Percentiles rank a stretch among this genome's conserved stretches.
These are phyloP conservation scores for Colletotrichum sp. DNA, from an alignment of 2,329 filamentous ascomycete species.

Conservation along the genomic window DNA sequence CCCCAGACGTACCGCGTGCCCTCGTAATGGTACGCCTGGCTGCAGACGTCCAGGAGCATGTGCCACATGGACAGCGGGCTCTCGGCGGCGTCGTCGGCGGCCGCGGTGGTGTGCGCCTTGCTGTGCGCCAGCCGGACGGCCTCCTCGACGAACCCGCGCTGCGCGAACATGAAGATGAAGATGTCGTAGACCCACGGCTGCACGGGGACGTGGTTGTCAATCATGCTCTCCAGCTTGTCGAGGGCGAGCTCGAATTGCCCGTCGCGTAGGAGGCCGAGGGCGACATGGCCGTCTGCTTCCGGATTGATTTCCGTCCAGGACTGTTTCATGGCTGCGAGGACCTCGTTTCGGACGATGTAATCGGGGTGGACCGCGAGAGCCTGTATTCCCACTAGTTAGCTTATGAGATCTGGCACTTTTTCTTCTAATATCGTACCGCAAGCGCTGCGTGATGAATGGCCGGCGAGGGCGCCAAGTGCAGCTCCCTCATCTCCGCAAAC, in stretches of 20 bases:
- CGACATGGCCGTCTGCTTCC: constrained; percentile 70
- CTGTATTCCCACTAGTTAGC: constrained; percentile 36
- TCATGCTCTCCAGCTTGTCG: constrained; percentile 71
- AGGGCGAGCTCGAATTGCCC: constrained; percentile 84
- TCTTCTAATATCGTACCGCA: constrained; percentile 49
- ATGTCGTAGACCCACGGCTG: constrained; percentile 81
- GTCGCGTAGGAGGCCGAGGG: constrained; percentile 79
- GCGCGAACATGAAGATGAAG: constrained; percentile 75
- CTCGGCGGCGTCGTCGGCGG: constrained; percentile 32
- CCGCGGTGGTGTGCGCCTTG: constrained; percentile 44
- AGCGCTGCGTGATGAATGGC: constrained; percentile 75
- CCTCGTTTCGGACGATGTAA: constrained; percentile 73
- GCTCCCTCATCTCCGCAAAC: constrained; percentile 73
- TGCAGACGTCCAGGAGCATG: constrained; percentile 78
- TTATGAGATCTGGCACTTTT: background rate
- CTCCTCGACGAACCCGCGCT: constrained; percentile 78
- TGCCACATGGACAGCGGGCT: constrained; percentile 62
- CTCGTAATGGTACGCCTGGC: constrained; percentile 65
- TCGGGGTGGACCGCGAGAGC: constrained; percentile 85
- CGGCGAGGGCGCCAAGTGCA: constrained; percentile 67
- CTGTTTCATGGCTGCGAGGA: constrained; percentile 76
- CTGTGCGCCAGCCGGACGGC: constrained; percentile 71
- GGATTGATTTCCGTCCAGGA: constrained; percentile 70
- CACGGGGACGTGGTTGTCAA: constrained; percentile 57
- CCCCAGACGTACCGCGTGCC: constrained; percentile 75